Percentiles rank a stretch among this genome's conserved stretches.
phyloP scores from a whole-genome alignment of 2,329 filamentous ascomycete species.

The Colletotrichum musicola region DNA sequence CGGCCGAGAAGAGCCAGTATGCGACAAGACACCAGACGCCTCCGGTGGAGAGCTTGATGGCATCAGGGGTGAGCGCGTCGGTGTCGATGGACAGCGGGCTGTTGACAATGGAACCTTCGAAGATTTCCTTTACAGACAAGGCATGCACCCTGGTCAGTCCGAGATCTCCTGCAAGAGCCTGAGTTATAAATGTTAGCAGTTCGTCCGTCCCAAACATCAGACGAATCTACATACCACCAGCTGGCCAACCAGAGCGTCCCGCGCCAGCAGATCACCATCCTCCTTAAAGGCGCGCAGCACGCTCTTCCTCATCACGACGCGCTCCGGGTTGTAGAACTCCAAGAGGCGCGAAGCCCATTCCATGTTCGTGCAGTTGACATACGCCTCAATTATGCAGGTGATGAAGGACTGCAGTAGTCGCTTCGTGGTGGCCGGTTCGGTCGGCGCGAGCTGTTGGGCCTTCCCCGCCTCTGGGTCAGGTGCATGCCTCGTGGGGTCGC shows the following conservation, averaged over 20 bases:
- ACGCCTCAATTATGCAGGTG: slow-evolving; percentile 82
- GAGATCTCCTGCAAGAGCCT: slow-evolving; percentile 74
- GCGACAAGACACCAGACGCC: slow-evolving; percentile 71
- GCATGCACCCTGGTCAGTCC: slow-evolving; percentile 59
- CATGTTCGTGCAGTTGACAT: slow-evolving; percentile 71
- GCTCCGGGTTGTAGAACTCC: slow-evolving; percentile 76
- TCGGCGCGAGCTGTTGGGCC: slow-evolving; percentile 64
- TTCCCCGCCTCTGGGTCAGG: slow-evolving; percentile 71
- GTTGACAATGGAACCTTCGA: slow-evolving; percentile 54
- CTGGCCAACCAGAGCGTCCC: slow-evolving; percentile 78
- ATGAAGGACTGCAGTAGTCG: slow-evolving; percentile 80
- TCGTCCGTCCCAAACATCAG: slow-evolving; percentile 11
- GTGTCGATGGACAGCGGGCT: slow-evolving; percentile 62
- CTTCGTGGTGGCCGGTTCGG: slow-evolving; percentile 72
- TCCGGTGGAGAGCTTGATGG: slow-evolving; percentile 69
- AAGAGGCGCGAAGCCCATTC: slow-evolving; percentile 75
- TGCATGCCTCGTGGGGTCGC: slow-evolving; percentile 65
- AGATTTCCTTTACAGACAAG: slow-evolving; percentile 59
- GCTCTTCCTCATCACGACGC: slow-evolving; percentile 71
- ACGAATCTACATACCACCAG: slow-evolving; percentile 66
- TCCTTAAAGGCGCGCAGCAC: slow-evolving; percentile 74
- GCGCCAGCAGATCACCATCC: slow-evolving; percentile 70
- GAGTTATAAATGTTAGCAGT: slow-evolving; percentile 33
- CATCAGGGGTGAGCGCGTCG: slow-evolving; percentile 60
- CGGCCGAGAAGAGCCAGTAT: slow-evolving; percentile 73